These are phyloP conservation scores for Erysimum cheiranthoides DNA, from an alignment of 345 rosid species.

Conservation along the genomic window DNA sequence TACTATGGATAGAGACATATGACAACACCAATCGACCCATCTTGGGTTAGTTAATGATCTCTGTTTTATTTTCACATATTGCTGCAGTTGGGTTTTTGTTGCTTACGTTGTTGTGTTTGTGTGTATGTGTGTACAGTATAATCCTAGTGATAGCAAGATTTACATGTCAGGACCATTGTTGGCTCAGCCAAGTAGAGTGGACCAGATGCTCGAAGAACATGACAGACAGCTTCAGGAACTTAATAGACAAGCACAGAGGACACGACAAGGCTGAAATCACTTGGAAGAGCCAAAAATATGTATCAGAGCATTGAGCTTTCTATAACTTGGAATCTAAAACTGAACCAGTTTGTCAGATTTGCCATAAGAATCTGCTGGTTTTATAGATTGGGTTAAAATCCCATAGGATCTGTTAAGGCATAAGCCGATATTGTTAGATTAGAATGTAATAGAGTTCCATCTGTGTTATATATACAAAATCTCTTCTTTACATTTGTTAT, in stretches of 20 bases:
- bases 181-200: slow-evolving; percentile 68
- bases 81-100: not conserved
- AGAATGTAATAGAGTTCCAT: not conserved
- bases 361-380: not conserved
- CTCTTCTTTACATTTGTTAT: not conserved
- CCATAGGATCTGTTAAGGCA: not conserved
- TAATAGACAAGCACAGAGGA: slow-evolving; percentile 34
- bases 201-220: slow-evolving; percentile 85
- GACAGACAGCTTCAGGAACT: slow-evolving; percentile 68
- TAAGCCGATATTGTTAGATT: not conserved
- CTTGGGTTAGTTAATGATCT: slow-evolving; percentile 38
- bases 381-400: not conserved
- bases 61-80: not conserved
- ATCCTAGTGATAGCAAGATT: slow-evolving; percentile 69
- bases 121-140: slow-evolving; percentile 50
- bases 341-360: not conserved
- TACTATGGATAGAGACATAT: slow-evolving; percentile 43
- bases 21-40: slow-evolving; percentile 37
- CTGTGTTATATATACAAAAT: not conserved
- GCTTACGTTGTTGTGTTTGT: not conserved
- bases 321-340: not conserved
- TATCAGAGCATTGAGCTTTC: not conserved
- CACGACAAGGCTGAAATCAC: not conserved
- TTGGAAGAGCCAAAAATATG: not conserved
- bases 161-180: slow-evolving; percentile 78